Evolutionary conservation across 83 land plant genomes (phyloP).

Genomic region (Diphasiastrum complanatum): DNA sequence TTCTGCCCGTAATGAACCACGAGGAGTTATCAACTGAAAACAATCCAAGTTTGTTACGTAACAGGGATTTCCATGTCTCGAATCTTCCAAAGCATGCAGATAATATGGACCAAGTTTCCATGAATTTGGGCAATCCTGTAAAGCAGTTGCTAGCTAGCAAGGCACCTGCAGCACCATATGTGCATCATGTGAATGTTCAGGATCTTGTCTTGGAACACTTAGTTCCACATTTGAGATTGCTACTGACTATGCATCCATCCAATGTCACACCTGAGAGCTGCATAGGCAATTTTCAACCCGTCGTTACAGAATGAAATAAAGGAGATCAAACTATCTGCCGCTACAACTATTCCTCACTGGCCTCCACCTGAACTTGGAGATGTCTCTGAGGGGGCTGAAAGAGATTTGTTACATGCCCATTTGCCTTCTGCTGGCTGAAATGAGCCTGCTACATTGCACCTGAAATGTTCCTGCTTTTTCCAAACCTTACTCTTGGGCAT

Average conservation of each 20-base stretch:
- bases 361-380: constrained; percentile 20
- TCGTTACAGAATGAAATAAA: constrained; percentile 10
- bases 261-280: constrained; percentile 43
- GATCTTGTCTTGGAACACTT: constrained; percentile 48
- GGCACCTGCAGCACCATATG: constrained; percentile 48
- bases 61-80: too few relatives aligned
- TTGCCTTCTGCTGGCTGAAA: constrained; percentile 23
- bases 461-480: constrained; percentile 17
- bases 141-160: constrained; percentile 62
- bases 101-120: not conserved
- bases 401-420: not conserved
- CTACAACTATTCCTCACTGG: constrained; percentile 21
- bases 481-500: constrained; percentile 8
- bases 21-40: too few relatives aligned
- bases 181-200: constrained; percentile 35
- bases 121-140: constrained; percentile 20
- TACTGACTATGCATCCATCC: constrained; percentile 20
- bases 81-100: not conserved
- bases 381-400: constrained; percentile 3
- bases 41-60: too few relatives aligned
- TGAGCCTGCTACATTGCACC: constrained; percentile 15
- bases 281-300: constrained; percentile 40
- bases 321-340: constrained; percentile 14
- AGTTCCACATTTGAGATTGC: constrained; percentile 21
- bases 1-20: constrained; percentile 13